Evolutionary conservation across 768 basidiomycete species (phyloP).

Genomic region (Pleurotus salmoneostramineus): DNA sequence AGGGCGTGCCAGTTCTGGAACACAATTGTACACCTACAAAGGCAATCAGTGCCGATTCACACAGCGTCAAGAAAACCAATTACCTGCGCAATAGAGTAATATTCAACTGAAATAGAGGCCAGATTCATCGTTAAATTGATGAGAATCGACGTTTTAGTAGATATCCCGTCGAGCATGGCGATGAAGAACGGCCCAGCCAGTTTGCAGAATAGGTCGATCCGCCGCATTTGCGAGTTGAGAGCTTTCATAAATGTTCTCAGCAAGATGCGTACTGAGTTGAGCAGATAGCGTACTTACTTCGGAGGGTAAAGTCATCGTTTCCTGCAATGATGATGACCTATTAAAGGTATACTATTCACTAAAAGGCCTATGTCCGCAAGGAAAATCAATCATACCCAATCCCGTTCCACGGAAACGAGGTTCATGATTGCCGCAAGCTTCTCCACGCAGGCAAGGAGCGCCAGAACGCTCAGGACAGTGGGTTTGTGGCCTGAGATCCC

Average conservation of each 20-base stretch:
- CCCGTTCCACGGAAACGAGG: slow-evolving; percentile 20
- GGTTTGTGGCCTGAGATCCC: not conserved
- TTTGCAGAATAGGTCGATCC: slow-evolving; percentile 22
- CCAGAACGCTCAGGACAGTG: slow-evolving; percentile 2
- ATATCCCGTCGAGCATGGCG: slow-evolving; percentile 19
- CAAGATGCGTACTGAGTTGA: not conserved
- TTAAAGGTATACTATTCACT: not conserved
- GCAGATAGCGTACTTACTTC: not conserved
- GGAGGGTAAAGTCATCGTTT: not conserved
- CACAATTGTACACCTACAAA: not conserved
- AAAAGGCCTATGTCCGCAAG: not conserved
- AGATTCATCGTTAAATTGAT: slow-evolving; percentile 15
- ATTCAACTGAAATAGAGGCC: slow-evolving; percentile 18
- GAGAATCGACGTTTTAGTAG: slow-evolving; percentile 16
- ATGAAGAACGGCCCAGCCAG: slow-evolving; percentile 17
- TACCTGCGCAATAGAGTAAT: slow-evolving; percentile 21
- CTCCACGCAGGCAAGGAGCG: slow-evolving; percentile 21
- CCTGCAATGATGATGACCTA: slow-evolving; percentile 8
- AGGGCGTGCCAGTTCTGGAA: not conserved
- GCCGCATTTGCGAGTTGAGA: slow-evolving; percentile 24
- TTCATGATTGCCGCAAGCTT: slow-evolving; percentile 23
- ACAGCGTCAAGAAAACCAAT: not conserved
- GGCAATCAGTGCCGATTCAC: not conserved
- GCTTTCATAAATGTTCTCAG: slow-evolving; percentile 1
- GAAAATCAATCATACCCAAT: slow-evolving; percentile 17